Conservation (phyloP, 768 basidiomycete genomes). For the Mycena indigotica region DNA sequence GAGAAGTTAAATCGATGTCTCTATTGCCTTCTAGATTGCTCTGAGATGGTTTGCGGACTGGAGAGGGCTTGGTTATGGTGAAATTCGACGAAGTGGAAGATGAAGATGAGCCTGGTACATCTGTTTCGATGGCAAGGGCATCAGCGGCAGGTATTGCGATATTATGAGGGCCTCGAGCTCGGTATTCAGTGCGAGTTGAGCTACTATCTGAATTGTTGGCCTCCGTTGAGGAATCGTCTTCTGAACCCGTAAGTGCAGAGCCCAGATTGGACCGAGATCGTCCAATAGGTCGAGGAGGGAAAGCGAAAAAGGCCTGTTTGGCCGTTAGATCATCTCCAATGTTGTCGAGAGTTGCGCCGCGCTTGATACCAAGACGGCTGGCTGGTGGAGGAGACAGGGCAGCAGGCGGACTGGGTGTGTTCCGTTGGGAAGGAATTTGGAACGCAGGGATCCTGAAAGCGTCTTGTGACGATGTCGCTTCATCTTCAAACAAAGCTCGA, state of each 20-base stretch:
- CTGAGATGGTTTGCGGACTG: slow-evolving; percentile 45
- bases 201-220: slow-evolving; percentile 5
- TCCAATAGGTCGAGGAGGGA: slow-evolving; percentile 48
- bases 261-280: slow-evolving; percentile 37
- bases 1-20: slow-evolving; percentile 36
- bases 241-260: slow-evolving; percentile 26
- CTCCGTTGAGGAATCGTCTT: slow-evolving; percentile 26
- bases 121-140: slow-evolving; percentile 20
- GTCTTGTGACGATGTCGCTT: slow-evolving; percentile 36
- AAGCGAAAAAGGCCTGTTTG: slow-evolving; percentile 54
- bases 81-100: slow-evolving; percentile 22
- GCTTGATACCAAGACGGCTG: slow-evolving; percentile 36
- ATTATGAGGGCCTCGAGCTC: slow-evolving; percentile 33
- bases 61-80: slow-evolving; percentile 30
- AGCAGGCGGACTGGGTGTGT: slow-evolving; percentile 28
- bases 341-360: slow-evolving; percentile 31
- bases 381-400: slow-evolving; percentile 26
- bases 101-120: slow-evolving; percentile 21
- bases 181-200: slow-evolving; percentile 9
- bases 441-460: slow-evolving; percentile 45
- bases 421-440: slow-evolving; percentile 27
- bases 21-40: slow-evolving; percentile 39
- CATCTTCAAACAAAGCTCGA: slow-evolving; percentile 76
- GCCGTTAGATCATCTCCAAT: slow-evolving; percentile 45
- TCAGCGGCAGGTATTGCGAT: slow-evolving; percentile 40